Evolutionary conservation across 441 rosid species (phyloP), one percentile per base, ranked within the genome.

Genomic region (Erodium chrysanthum): DNA sequence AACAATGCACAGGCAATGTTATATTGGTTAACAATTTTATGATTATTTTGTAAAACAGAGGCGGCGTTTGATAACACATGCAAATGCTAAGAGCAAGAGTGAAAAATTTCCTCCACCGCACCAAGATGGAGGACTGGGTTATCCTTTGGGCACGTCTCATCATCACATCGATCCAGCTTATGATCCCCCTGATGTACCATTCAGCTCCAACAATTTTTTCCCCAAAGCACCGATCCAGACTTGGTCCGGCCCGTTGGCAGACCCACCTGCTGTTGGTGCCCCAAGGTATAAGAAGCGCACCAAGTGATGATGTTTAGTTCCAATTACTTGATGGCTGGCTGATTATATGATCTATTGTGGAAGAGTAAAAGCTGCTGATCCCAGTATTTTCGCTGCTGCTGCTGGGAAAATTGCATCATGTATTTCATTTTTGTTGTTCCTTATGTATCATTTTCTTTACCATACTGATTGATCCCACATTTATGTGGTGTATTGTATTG

Each of bases 91-190:
- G 87, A 91, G 98, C 91, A 91, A 94, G 85, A 94, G 98, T 3
- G 98, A 94, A 76, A 94, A 91, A 82, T 94, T 94, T 70, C 98
- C 98, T 60, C 97, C 98, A 7, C 98, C 96, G 0, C 98, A 91
- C 81, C 96, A 94, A 75, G 98, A 91, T 20, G 96, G 97, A 33
- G 73, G 91, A 0, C 84, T 93, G 4, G 97, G 97, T 69, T 89
- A 79, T 75, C 96, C 87, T 2, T 74, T 93, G 64, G 97, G 98
- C 70, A 77, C 87, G 66, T 91, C 96, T 7, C 89, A 85, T 7
- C 89, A 85, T 71, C 88, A 90, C 66, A 73, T 92, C 0, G 96
- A 92, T 75, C 95, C 90, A 66, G 74, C 87, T 0, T 71, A 71
- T 15, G 77, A 84, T 66, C 93, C 95, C 31, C 35, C 87, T 0